Evolutionary conservation across 345 rosid genomes (phyloP).

Genomic region (Durio zibethinus): DNA sequence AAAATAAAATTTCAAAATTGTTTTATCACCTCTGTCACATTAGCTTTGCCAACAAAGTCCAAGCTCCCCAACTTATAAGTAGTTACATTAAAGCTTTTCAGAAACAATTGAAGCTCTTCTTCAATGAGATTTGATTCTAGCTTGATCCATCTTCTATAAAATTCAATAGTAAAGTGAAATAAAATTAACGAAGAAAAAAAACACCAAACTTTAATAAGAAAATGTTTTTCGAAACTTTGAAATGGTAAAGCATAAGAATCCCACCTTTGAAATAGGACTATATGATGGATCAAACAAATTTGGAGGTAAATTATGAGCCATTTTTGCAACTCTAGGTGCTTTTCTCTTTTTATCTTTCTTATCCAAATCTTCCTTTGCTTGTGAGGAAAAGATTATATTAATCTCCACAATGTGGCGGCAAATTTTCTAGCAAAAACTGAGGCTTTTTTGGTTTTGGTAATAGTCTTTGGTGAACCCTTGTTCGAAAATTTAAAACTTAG

Average conservation of each 20-base stretch:
- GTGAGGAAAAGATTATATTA: conserved; percentile 49
- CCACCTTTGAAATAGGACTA: conserved; percentile 55
- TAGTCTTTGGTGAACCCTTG: not conserved
- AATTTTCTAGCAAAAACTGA: conserved; percentile 75
- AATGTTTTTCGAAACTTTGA: not conserved
- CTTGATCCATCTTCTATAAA: conserved; percentile 42
- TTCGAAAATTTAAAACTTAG: conserved; percentile 29
- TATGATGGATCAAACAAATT: conserved; percentile 55
- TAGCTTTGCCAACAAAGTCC: conserved; percentile 36
- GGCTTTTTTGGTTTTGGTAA: conserved; percentile 29
- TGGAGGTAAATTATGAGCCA: conserved; percentile 30
- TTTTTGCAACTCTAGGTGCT: conserved; percentile 24
- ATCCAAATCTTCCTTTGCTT: conserved; percentile 25
- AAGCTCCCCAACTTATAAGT: conserved; percentile 33
- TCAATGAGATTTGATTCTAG: conserved; percentile 31
- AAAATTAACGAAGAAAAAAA: not conserved
- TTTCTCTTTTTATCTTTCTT: conserved; percentile 37
- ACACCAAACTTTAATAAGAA: not conserved
- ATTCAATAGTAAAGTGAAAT: not conserved
- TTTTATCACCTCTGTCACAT: conserved; percentile 42
- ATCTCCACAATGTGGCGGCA: conserved; percentile 87
- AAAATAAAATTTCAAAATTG: not conserved
- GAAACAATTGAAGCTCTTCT: conserved; percentile 39
- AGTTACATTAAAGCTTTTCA: conserved; percentile 33
- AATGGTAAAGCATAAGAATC: not conserved